These are phyloP conservation scores for Pycnococcus provasolii DNA, from an alignment of 139 green algal species.

Conservation along the genomic window DNA sequence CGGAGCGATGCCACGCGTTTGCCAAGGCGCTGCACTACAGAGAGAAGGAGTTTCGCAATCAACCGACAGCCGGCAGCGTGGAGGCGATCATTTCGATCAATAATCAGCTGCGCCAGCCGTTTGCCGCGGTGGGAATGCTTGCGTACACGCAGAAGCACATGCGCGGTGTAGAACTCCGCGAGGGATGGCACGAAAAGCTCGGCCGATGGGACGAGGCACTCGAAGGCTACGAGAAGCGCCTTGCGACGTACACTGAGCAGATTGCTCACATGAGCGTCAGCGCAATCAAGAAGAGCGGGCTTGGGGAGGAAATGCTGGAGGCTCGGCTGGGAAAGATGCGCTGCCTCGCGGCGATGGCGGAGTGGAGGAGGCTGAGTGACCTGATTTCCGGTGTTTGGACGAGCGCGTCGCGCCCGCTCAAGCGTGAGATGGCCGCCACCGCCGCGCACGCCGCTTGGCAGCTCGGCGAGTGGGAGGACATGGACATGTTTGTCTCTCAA, in stretches of 20 bases:
- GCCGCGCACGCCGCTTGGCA: constrained; percentile 89
- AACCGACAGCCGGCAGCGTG: constrained; percentile 40
- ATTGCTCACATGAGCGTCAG: not conserved
- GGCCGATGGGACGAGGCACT: constrained; percentile 91
- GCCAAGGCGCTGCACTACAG: constrained; percentile 98
- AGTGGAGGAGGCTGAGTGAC: constrained; percentile 76
- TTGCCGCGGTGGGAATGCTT: constrained; percentile 85
- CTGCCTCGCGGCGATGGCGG: constrained; percentile 72
- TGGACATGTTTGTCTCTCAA: constrained; percentile 59
- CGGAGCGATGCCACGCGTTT: constrained; percentile 96
- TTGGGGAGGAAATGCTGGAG: constrained; percentile 30
- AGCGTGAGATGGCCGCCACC: constrained; percentile 70
- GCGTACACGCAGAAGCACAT: constrained; percentile 70
- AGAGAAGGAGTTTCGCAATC: constrained; percentile 81
- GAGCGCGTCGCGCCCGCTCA: constrained; percentile 45
- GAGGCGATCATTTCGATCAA: constrained; percentile 97
- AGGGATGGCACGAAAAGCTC: constrained; percentile 94
- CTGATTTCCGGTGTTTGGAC: constrained; percentile 59
- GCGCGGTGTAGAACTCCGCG: constrained; percentile 78
- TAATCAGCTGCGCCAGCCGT: constrained; percentile 93
- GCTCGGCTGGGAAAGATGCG: constrained; percentile 59
- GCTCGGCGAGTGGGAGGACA: constrained; percentile 86
- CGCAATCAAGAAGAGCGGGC: not conserved
- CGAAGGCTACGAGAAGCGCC: constrained; percentile 65
- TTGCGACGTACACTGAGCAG: not conserved